Evolutionary conservation across 1,284 basidiomycete genomes (phyloP).

Genomic region (Pholiota adiposa): DNA sequence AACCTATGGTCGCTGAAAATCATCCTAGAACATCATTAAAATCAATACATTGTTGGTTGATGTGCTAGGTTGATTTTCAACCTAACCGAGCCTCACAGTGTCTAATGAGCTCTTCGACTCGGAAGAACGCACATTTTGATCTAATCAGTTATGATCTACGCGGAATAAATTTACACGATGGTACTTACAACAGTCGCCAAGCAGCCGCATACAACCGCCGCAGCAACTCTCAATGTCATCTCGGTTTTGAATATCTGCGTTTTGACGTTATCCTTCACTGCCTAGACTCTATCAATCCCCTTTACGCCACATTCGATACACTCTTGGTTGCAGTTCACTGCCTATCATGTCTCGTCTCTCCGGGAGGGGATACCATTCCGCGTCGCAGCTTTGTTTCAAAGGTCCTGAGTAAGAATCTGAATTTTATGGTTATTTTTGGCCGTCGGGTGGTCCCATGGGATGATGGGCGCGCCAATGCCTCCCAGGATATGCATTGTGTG

Average conservation of each 20-base stretch:
- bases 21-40: too few species aligned
- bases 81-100: too few species aligned
- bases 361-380: background rate
- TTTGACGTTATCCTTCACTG: background rate
- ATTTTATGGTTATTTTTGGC: background rate
- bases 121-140: background rate
- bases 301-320: background rate
- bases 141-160: background rate
- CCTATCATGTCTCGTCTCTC: background rate
- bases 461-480: background rate
- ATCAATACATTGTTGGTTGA: too few species aligned
- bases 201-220: too few species aligned
- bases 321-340: background rate
- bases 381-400: background rate
- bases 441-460: background rate
- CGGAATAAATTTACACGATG: background rate
- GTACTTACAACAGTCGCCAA: background rate
- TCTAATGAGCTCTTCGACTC: too few species aligned
- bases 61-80: too few species aligned
- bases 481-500: background rate
- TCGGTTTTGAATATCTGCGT: background rate
- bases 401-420: background rate
- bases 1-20: too few species aligned
- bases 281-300: background rate
- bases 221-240: background rate